phyloP scores from a whole-genome alignment of 139 green algal genomes.

The Astrephomene gubernaculifera region DNA sequence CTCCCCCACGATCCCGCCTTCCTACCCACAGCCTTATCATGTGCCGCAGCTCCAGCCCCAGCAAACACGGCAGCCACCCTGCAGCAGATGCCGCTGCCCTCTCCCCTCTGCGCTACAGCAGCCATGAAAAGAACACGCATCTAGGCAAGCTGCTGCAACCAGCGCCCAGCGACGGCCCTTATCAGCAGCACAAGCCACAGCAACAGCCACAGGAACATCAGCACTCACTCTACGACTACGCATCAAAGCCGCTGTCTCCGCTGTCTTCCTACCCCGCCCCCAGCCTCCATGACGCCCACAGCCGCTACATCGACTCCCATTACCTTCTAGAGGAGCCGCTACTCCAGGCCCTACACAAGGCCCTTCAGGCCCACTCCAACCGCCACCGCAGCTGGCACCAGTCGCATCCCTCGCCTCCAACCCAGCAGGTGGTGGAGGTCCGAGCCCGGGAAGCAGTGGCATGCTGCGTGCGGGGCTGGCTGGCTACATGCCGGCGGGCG shows the following conservation, averaged over 20 bases:
- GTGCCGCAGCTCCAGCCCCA: too few relatives aligned
- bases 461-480: slow-evolving; percentile 22
- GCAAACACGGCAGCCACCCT: too few relatives aligned
- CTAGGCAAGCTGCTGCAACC: too few relatives aligned
- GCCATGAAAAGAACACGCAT: too few relatives aligned
- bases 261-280: background rate
- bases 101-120: too few relatives aligned
- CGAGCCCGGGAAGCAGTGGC: background rate
- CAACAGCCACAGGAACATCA: too few relatives aligned
- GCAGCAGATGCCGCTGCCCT: too few relatives aligned
- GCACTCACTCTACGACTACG: too few relatives aligned
- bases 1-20: background rate
- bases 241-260: background rate
- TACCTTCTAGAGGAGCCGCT: background rate
- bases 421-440: slow-evolving; percentile 36
- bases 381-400: background rate
- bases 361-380: background rate
- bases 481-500: slow-evolving; percentile 3
- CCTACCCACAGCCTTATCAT: too few relatives aligned
- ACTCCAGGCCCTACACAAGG: too few relatives aligned
- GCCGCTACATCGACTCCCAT: background rate
- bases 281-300: background rate
- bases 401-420: background rate
- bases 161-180: too few relatives aligned
- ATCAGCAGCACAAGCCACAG: too few relatives aligned